These are phyloP conservation scores for Quercus wislizeni DNA, from an alignment of 306 rosid species.

Conservation along the genomic window DNA sequence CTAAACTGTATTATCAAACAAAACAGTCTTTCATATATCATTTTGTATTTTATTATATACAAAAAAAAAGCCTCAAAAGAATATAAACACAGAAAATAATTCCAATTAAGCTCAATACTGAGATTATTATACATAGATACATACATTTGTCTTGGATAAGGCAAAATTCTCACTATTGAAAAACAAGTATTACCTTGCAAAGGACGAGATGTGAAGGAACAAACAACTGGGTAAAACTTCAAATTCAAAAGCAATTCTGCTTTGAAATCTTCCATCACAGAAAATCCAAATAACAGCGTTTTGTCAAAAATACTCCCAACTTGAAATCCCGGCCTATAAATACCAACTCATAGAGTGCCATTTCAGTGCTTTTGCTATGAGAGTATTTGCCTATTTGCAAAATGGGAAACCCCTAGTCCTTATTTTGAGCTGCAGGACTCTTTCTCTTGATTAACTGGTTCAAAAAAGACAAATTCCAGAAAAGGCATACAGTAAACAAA, in stretches of 20 bases:
- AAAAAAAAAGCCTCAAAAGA: neutral
- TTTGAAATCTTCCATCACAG: slow-evolving; percentile 38
- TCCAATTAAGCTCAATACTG: neutral
- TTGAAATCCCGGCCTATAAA: slow-evolving; percentile 28
- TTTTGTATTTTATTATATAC: neutral
- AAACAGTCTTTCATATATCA: neutral
- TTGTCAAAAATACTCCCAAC: slow-evolving; percentile 30
- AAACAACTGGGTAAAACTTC: slow-evolving; percentile 38
- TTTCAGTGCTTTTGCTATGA: slow-evolving; percentile 16
- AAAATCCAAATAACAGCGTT: slow-evolving; percentile 23
- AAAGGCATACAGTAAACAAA: slow-evolving; percentile 16
- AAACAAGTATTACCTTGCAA: slow-evolving; percentile 49
- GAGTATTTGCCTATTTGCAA: slow-evolving; percentile 6
- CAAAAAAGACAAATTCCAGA: slow-evolving; percentile 32
- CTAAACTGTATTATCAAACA: neutral
- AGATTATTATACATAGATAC: neutral
- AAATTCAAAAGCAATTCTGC: slow-evolving; percentile 41
- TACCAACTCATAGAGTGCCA: slow-evolving; percentile 15
- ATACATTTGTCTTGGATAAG: slow-evolving; percentile 8
- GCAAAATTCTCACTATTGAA: neutral
- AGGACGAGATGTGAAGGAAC: slow-evolving; percentile 35
- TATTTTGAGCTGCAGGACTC: slow-evolving; percentile 28
- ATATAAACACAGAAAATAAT: neutral
- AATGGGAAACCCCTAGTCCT: slow-evolving; percentile 40
- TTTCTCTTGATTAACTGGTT: slow-evolving; percentile 66